Evolutionary conservation across 148 eudicot genomes (phyloP), one percentile per base, ranked within the genome.

Genomic region (Vaccinium corymbosum): DNA sequence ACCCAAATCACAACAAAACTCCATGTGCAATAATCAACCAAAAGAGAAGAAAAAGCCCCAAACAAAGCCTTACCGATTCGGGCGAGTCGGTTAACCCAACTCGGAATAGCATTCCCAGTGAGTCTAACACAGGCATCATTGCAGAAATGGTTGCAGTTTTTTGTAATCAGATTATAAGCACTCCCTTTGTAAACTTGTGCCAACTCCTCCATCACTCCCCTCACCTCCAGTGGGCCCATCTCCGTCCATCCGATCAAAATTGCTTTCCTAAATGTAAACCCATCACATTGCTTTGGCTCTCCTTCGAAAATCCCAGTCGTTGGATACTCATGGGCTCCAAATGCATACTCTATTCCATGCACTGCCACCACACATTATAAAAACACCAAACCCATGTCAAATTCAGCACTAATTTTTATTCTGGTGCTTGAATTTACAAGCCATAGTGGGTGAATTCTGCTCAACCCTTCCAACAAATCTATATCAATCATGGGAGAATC

Each of bases 91-190:
- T 89, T 89, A 35, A 89, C 88, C 91, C 91, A 89, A 20, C 87
- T 84, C 0, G 91, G 91, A 70, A 89, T 89, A 0, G 91, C 50
- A 59, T 84, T 87, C 11, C 89, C 86, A 59, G 87, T 80, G 80
- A 89, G 91, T 79, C 76, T 81, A 57, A 85, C 1, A 71, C 91
- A 89, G 49, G 89, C 91, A 52, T 89, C 91, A 56, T 87, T 89
- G 76, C 91, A 89, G 84, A 89, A 89, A 84, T 89, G 91, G 87
- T 89, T 89, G 83, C 91, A 89, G 55, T 89, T 89, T 81, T 89
- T 89, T 11, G 89, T 76, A 19, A 89, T 86, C 51, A 89, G 87
- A 86, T 89, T 89, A 38, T 89, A 89, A 17, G 90, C 88, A 82
- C 78, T 82, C 16, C 91, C 91, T 80, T 71, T 87, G 49, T 89